phyloP scores from a whole-genome alignment of 768 basidiomycete genomes.

The Pulveroboletus ravenelii region DNA sequence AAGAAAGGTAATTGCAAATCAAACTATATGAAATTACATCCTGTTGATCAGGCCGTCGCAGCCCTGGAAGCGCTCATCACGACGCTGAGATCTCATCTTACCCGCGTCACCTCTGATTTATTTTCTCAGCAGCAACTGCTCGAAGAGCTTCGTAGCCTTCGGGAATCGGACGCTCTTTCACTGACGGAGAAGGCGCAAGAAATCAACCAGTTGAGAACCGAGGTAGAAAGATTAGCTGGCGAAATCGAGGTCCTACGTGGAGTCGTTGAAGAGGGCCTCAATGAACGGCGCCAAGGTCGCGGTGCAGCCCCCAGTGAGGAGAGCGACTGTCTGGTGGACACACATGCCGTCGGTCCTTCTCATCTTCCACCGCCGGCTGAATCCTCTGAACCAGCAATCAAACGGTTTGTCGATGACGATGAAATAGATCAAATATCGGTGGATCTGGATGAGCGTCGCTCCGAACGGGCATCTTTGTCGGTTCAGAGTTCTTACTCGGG shows the following conservation, averaged over 20 bases:
- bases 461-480: conserved; percentile 39
- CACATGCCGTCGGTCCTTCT: neutral
- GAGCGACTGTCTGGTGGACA: neutral
- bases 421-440: conserved; percentile 60
- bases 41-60: conserved; percentile 29
- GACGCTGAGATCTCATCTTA: conserved; percentile 68
- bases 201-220: conserved; percentile 60
- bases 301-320: conserved; percentile 31
- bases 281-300: conserved; percentile 58
- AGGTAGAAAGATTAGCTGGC: conserved; percentile 76
- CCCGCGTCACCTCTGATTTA: conserved; percentile 74
- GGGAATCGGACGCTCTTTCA: conserved; percentile 57
- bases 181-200: conserved; percentile 61
- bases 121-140: conserved; percentile 72
- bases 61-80: conserved; percentile 78
- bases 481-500: conserved; percentile 11
- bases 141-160: conserved; percentile 54
- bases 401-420: conserved; percentile 48
- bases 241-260: conserved; percentile 86
- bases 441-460: conserved; percentile 65
- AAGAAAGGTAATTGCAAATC: conserved; percentile 67
- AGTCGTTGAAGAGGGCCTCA: conserved; percentile 82
- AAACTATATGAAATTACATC: neutral
- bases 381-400: conserved; percentile 8
- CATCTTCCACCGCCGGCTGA: neutral